Percentiles rank a stretch among this genome's conserved stretches.
Conservation (phyloP, 2,329 filamentous ascomycete genomes). For the Cercospora sp. region DNA sequence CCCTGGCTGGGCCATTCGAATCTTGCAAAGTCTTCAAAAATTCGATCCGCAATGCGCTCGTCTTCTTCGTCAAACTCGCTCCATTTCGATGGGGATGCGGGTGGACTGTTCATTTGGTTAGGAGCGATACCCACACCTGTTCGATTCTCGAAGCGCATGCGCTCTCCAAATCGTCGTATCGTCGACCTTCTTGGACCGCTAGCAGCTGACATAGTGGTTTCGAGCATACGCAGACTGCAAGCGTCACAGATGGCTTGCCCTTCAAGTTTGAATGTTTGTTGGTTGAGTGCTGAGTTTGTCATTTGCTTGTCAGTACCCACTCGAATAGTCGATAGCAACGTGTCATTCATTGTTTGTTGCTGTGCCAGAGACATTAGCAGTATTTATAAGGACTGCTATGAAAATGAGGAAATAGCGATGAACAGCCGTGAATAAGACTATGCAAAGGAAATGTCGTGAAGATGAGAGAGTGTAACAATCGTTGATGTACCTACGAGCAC, state of each 20-base stretch:
- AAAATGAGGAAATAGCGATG: background rate
- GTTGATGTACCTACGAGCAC: slow-evolving; percentile 1
- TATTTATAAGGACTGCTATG: background rate
- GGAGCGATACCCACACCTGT: background rate
- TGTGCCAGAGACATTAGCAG: background rate
- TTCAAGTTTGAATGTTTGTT: background rate
- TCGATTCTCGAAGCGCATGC: background rate
- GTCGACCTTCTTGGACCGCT: background rate
- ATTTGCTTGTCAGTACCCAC: background rate
- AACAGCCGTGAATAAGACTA: background rate
- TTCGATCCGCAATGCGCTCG: slow-evolving; percentile 1
- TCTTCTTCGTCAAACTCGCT: background rate
- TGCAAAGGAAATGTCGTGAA: background rate
- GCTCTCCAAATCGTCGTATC: background rate
- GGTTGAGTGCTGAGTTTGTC: background rate
- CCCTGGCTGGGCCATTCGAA: slow-evolving; percentile 11
- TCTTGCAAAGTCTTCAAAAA: slow-evolving; percentile 9
- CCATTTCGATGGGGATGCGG: background rate
- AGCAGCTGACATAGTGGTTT: background rate
- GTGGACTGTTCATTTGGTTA: background rate
- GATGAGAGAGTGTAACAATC: background rate
- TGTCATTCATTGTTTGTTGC: background rate
- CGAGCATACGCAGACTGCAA: background rate
- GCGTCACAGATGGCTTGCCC: background rate
- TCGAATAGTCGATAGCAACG: background rate